Conservation (phyloP, 345 rosid genomes). For the Erucastrum elatum region DNA sequence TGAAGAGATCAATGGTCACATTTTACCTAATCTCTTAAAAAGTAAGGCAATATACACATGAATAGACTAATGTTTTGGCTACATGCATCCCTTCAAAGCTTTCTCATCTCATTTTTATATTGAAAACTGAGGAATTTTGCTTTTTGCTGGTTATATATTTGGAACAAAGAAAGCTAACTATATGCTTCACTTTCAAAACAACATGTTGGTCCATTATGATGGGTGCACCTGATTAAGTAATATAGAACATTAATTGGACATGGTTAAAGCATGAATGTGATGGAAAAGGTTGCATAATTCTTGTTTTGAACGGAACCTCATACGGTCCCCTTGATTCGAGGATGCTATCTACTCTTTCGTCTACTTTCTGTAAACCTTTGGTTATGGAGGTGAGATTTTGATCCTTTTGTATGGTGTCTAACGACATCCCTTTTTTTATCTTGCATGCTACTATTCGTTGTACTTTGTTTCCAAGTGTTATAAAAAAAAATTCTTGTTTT, state of each 20-base stretch:
- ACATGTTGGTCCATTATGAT: slow-evolving; percentile 34
- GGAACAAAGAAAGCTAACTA: slow-evolving; percentile 17
- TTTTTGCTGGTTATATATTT: neutral
- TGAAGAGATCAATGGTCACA: slow-evolving; percentile 6
- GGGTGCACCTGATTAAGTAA: slow-evolving; percentile 22
- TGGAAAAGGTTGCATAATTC: slow-evolving; percentile 17
- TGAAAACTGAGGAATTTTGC: neutral
- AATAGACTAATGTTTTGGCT: slow-evolving; percentile 24
- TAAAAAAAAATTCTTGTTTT: slow-evolving; percentile 30
- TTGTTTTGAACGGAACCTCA: too few relatives aligned
- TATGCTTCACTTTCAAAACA: slow-evolving; percentile 37
- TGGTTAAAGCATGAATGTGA: slow-evolving; percentile 22
- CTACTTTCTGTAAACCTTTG: too few relatives aligned
- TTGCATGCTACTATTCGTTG: too few relatives aligned
- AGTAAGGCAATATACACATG: slow-evolving; percentile 21
- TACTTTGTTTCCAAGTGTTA: too few relatives aligned
- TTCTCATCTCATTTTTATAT: slow-evolving; percentile 21
- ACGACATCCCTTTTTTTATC: too few relatives aligned
- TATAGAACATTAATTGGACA: slow-evolving; percentile 6
- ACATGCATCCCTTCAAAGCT: slow-evolving; percentile 33
- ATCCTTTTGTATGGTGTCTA: too few relatives aligned
- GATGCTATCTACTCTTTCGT: too few relatives aligned
- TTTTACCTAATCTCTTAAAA: neutral
- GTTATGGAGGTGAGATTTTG: too few relatives aligned
- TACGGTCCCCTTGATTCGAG: too few relatives aligned